These are phyloP conservation scores for Acer saccharum DNA, from an alignment of 345 rosid genomes.

Conservation along the genomic window DNA sequence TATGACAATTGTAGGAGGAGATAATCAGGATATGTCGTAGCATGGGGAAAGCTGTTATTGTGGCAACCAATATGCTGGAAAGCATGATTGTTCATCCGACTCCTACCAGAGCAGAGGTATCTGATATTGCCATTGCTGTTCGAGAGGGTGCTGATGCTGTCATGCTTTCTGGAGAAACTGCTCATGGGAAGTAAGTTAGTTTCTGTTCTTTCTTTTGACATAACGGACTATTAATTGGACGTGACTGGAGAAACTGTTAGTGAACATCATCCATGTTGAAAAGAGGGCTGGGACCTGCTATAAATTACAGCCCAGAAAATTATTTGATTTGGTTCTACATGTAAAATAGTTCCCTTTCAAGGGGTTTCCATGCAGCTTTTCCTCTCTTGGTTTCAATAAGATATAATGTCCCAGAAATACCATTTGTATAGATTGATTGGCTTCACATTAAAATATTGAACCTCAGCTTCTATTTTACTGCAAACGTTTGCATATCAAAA, in stretches of 20 bases:
- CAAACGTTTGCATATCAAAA: not conserved
- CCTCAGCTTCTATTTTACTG: not conserved
- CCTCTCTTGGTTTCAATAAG: not conserved
- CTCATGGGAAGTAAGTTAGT: conserved; percentile 89
- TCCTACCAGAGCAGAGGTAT: conserved; percentile 97
- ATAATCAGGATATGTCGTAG: conserved; percentile 90
- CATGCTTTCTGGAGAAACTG: conserved; percentile 99
- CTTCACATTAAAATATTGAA: not conserved
- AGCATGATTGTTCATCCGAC: conserved; percentile 99
- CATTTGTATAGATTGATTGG: not conserved
- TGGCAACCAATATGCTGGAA: conserved; percentile 98
- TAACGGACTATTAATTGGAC: not conserved
- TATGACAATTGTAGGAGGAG: conserved; percentile 60
- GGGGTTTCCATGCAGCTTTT: not conserved
- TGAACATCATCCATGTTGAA: not conserved
- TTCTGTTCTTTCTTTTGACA: not conserved
- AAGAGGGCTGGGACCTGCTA: not conserved
- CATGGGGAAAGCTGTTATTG: conserved; percentile 99
- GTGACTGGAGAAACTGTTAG: not conserved
- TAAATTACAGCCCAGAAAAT: not conserved
- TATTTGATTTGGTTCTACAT: not conserved
- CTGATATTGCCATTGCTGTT: conserved; percentile 98
- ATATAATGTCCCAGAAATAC: not conserved
- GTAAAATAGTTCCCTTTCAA: not conserved
- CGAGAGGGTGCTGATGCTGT: conserved; percentile 98